phyloP scores from a whole-genome alignment of 2,329 filamentous ascomycete genomes.

The Fusarium musae region DNA sequence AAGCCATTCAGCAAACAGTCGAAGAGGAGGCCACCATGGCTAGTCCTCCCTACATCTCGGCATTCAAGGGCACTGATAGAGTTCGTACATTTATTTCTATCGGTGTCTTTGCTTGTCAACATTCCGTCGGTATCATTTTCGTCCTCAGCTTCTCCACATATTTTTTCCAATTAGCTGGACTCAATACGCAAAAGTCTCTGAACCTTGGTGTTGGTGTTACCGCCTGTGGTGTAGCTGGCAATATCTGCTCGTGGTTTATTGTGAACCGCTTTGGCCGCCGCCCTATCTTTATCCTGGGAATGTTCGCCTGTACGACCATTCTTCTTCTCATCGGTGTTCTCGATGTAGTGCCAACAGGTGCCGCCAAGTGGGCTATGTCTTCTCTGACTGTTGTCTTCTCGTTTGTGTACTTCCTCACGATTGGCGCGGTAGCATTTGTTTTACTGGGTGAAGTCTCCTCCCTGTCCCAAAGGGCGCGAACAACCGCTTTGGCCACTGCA shows the following conservation, averaged over 20 bases:
- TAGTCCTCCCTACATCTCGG: slow-evolving; percentile 50
- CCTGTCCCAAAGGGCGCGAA: background rate
- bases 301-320: slow-evolving; percentile 37
- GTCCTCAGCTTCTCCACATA: slow-evolving; percentile 56
- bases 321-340: background rate
- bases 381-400: background rate
- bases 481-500: background rate
- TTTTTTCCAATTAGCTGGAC: slow-evolving; percentile 53
- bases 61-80: slow-evolving; percentile 56
- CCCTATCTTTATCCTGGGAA: slow-evolving; percentile 48
- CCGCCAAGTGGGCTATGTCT: background rate
- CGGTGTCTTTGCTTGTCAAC: slow-evolving; percentile 54
- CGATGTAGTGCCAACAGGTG: background rate
- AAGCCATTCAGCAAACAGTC: slow-evolving; percentile 48
- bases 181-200: slow-evolving; percentile 51
- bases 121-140: slow-evolving; percentile 57
- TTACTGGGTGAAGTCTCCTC: background rate
- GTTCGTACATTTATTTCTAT: slow-evolving; percentile 55
- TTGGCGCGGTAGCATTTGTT: background rate
- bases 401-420: background rate
- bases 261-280: slow-evolving; percentile 54
- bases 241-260: slow-evolving; percentile 53
- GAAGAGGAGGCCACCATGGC: slow-evolving; percentile 41
- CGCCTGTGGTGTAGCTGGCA: slow-evolving; percentile 53
- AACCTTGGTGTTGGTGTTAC: slow-evolving; percentile 54